Evolutionary conservation across 345 rosid genomes (phyloP).

Genomic region (Bruguiera parviflora): DNA sequence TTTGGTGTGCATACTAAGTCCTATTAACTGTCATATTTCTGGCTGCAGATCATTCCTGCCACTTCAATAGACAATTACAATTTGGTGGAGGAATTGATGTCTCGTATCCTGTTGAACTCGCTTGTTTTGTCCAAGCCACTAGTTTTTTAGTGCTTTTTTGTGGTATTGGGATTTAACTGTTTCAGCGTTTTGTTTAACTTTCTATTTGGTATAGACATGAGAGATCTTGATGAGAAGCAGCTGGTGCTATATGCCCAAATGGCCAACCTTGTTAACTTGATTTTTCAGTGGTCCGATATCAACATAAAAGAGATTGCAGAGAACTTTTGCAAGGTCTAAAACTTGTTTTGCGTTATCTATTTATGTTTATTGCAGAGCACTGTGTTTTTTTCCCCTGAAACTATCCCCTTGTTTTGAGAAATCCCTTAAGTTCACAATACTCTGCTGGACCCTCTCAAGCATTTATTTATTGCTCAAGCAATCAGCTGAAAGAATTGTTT

Average conservation of each 20-base stretch:
- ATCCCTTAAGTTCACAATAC: too few species aligned
- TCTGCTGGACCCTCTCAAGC: too few species aligned
- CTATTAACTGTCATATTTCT: conserved; percentile 5
- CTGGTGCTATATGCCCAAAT: conserved; percentile 84
- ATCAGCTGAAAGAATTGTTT: not conserved
- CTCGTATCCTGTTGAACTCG: conserved; percentile 66
- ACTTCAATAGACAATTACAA: conserved; percentile 52
- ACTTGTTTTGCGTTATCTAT: not conserved
- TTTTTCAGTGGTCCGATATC: conserved; percentile 66
- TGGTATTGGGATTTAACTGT: not conserved
- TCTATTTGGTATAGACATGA: conserved; percentile 52
- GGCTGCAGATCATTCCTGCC: conserved; percentile 49
- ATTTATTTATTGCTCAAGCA: not conserved
- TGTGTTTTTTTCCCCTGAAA: too few species aligned
- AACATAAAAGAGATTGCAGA: conserved; percentile 71
- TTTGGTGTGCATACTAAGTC: too few species aligned
- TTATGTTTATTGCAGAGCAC: too few species aligned
- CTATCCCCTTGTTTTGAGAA: too few species aligned
- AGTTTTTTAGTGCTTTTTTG: not conserved
- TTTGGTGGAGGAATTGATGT: conserved; percentile 76
- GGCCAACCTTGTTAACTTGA: conserved; percentile 83
- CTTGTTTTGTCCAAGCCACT: conserved; percentile 11
- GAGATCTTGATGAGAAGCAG: conserved; percentile 76
- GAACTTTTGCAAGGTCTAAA: conserved; percentile 77
- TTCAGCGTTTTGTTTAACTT: conserved; percentile 42